Base-by-base conservation (phyloP, 169 alveolate species). In the Toxoplasma gondii region DNA sequence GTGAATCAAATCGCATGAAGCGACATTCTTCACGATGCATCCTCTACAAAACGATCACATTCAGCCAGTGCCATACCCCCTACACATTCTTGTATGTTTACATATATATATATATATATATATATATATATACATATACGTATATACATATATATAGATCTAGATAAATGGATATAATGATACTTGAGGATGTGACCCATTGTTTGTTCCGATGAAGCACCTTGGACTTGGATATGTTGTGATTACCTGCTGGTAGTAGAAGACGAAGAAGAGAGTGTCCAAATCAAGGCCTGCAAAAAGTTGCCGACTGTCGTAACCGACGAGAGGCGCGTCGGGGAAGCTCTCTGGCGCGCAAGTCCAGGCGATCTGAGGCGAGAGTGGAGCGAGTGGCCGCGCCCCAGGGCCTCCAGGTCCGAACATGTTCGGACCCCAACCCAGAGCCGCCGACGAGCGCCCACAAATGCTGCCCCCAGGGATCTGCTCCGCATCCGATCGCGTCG, bases 241-340 rank as follows among this genome's bases (percentile, higher is more conserved):
- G 88, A 41, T 24, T 81, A 93, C 95, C 93, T 70, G 88, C 80
- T 94, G 96, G 67, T 70, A 91, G 88, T 94, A 94, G 44, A 94
- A 94, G 86, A 82, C 70, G 86, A 94, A 94, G 86, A 94, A 94
- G 36, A 94, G 94, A 22, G 96, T 91, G 43, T 94, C 96, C 16
- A 82, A 45, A 2, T 94, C 82, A 43, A 86, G 70, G 22, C 78
- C 24, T 54, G 44, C 7, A 38, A 93, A 93, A 27, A 93, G 34
- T 34, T 53, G 49, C 43, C 69, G 81, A 17, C 38, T n/a, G 80
- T 58, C 83, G 93, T 24, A 87, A 31, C 49, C 80, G 0, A 80
- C 82, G 64, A 81, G 24, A 12, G 92, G 93, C 29, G 83, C 69
- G n/a, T n/a, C 53, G 74, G 93, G 93, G 69, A 88, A 88, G 92